Base-by-base conservation (phyloP, 257 asterid genomes). In the Nicotiana undulata region DNA sequence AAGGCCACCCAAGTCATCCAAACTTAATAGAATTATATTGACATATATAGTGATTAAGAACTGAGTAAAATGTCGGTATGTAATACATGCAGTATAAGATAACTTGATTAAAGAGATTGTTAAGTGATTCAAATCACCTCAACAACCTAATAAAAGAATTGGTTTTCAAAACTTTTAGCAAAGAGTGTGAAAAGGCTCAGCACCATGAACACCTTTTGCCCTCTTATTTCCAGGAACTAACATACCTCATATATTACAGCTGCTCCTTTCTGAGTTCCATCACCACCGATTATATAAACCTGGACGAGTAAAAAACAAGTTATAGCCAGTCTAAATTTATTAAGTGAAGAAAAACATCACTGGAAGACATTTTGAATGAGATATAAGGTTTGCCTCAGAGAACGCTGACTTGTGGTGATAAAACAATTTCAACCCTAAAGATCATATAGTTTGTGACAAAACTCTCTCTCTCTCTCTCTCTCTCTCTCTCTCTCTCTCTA, bases 271-370 rank as follows among this genome's bases (percentile, higher is more conserved):
- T 87, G 98, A 65, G 98, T 95, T 76, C 98, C 98, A 84, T 94
- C 98, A 63, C 98, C 98, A 76, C 98, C 98, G 85, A 94, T 94
- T 79, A 94, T 92, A 83, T 95, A 95, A 85, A 95, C 98, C 98
- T 95, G 89, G 83, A 76, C 80, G 81, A 89, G 84, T 79, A 79
- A 81, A 81, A 80, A 80, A 79, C 81, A 51, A 83, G 75, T 86
- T 84, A 88, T 85, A 79, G 80, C 81, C 68, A 78, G 76, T 60
- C 63, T 75, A 70, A 82, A 66, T 65, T 60, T 81, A 22, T 22
- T 72, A 2, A 72, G 60, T 22, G 15, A 70, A n/a, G n/a, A 70
- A 40, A 22, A 70, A 32, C 59, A 72, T 51, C 37, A 6, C 15
- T 6, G 37, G 15, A 70, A 56, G 32, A 72, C 40, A 44, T 46